phyloP scores from a whole-genome alignment of 176 grass and related monocot genomes.

The Avena atlantica region DNA sequence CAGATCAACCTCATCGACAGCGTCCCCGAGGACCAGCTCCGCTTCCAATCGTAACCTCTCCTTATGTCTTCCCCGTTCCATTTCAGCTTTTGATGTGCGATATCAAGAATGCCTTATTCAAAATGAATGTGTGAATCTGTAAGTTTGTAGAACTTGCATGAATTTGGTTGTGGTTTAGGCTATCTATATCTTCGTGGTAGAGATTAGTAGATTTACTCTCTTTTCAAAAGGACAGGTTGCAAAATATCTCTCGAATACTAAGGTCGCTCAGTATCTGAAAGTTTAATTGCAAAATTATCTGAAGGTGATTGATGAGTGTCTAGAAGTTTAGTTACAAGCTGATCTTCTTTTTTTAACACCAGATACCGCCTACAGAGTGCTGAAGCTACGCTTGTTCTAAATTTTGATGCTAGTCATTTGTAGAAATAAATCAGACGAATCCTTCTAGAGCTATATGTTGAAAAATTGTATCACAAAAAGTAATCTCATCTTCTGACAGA shows the following conservation, averaged over 20 bases:
- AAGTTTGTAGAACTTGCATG: slow-evolving; percentile 1
- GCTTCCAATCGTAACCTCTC: slow-evolving; percentile 74
- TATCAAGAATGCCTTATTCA: neutral
- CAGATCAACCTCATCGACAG: slow-evolving; percentile 99
- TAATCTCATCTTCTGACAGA: neutral
- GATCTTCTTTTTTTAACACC: neutral
- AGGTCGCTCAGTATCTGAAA: neutral
- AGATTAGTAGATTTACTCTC: neutral
- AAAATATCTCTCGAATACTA: neutral
- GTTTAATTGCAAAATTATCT: neutral
- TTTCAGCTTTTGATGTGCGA: neutral
- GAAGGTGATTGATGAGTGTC: neutral
- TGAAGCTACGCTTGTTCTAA: neutral
- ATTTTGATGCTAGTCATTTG: neutral
- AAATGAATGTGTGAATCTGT: neutral
- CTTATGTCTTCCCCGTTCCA: neutral
- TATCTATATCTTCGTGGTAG: neutral
- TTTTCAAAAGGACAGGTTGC: neutral
- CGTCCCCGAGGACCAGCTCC: slow-evolving; percentile 79
- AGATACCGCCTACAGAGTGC: neutral
- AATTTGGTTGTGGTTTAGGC: neutral
- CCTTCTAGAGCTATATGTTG: neutral
- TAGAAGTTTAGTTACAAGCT: neutral
- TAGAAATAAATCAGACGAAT: neutral
- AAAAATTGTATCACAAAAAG: neutral